These are phyloP conservation scores for Fusarium scirpi DNA, from an alignment of 2,329 filamentous ascomycete species.

Conservation along the genomic window DNA sequence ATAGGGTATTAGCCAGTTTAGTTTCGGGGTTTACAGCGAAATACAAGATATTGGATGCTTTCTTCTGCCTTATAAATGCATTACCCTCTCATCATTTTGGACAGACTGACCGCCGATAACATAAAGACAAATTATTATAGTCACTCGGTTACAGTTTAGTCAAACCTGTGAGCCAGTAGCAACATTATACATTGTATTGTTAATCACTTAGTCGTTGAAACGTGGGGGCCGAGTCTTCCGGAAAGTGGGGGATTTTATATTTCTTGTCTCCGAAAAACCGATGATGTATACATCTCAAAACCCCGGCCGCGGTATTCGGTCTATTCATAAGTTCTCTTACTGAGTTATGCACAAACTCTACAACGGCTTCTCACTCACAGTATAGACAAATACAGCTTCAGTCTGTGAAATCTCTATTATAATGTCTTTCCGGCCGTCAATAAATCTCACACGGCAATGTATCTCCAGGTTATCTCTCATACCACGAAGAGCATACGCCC, in stretches of 20 bases:
- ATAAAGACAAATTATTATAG: background rate
- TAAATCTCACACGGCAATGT: constrained; percentile 27
- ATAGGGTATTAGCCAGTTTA: constrained; percentile 17
- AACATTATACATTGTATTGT: constrained; percentile 2
- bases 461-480: constrained; percentile 17
- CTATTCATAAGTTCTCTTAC: constrained; percentile 1
- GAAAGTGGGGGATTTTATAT: constrained; percentile 40
- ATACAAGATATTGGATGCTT: background rate
- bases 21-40: constrained; percentile 5
- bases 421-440: constrained; percentile 37
- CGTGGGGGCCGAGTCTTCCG: constrained; percentile 34
- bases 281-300: constrained; percentile 34
- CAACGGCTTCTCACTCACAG: background rate
- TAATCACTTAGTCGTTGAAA: constrained; percentile 20
- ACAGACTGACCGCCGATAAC: background rate
- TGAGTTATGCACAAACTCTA: background rate
- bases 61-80: background rate
- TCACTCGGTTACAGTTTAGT: background rate
- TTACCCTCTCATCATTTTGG: background rate
- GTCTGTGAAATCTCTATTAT: background rate
- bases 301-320: constrained; percentile 29
- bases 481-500: constrained; percentile 29
- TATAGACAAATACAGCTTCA: background rate
- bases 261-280: constrained; percentile 11
- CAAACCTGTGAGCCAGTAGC: constrained; percentile 1